phyloP scores from a whole-genome alignment of 2,329 filamentous ascomycete genomes.

The Trichoderma sp. region DNA sequence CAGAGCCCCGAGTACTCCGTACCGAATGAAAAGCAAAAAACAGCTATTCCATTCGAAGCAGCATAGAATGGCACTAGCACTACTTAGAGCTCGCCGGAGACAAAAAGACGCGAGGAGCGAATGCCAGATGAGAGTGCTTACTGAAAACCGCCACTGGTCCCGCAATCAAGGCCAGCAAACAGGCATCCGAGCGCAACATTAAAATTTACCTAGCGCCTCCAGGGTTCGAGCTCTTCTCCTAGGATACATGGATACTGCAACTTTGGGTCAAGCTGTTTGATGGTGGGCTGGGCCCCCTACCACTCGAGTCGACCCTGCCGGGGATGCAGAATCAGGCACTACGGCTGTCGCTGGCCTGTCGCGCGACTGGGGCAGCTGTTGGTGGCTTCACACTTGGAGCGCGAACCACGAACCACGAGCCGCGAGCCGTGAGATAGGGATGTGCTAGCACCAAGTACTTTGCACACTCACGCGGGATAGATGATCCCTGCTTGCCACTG shows the following conservation, averaged over 20 bases:
- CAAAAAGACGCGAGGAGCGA: conserved; percentile 11
- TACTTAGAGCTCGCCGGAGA: background rate
- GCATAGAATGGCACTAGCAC: background rate
- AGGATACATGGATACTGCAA: background rate
- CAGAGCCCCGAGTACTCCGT: background rate
- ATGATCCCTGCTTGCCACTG: conserved; percentile 2
- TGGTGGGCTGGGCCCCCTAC: background rate
- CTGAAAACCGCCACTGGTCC: background rate
- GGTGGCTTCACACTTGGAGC: conserved; percentile 6
- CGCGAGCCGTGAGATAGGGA: conserved; percentile 13
- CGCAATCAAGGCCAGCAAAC: conserved; percentile 14
- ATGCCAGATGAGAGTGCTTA: conserved; percentile 16
- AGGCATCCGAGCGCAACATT: conserved; percentile 15
- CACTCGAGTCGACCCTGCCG: background rate
- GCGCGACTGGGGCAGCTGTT: conserved; percentile 5
- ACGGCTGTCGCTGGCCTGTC: conserved; percentile 22
- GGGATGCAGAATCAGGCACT: conserved; percentile 17
- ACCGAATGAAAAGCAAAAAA: background rate
- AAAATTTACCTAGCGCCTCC: background rate
- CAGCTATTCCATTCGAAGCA: background rate
- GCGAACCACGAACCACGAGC: conserved; percentile 20
- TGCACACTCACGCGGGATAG: background rate
- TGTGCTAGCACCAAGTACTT: background rate
- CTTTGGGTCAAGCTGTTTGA: conserved; percentile 11
- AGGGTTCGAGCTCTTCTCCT: conserved; percentile 13